phyloP scores from a whole-genome alignment of 495 filamentous ascomycete species.

The Hyaloscypha bicolor region DNA sequence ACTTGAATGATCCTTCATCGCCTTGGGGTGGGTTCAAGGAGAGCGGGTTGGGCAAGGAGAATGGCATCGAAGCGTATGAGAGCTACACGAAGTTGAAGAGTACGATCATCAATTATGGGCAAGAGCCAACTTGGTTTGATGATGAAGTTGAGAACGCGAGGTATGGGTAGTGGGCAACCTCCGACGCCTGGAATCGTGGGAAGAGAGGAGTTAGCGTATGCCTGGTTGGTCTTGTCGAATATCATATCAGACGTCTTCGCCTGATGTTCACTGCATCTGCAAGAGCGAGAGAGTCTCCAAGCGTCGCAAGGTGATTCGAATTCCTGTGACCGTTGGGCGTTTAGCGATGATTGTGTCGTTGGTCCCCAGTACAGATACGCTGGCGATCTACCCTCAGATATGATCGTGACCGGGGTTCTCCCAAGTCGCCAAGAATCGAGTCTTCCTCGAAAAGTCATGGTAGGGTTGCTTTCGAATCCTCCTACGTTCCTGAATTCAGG shows the following conservation, averaged over 20 bases:
- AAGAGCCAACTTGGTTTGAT: conserved; percentile 52
- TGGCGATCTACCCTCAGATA: no score
- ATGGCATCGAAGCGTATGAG: conserved; percentile 88
- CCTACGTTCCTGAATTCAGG: background rate
- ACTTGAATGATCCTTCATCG: conserved; percentile 64
- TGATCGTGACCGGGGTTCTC: no score
- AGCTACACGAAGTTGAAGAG: conserved; percentile 81
- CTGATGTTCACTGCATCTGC: background rate
- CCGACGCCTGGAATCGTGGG: background rate
- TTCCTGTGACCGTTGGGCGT: background rate
- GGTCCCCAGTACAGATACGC: background rate
- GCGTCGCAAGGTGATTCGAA: background rate
- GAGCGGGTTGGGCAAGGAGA: conserved; percentile 89
- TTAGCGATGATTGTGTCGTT: background rate
- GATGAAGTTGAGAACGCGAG: conserved; percentile 44
- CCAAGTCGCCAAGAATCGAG: no score
- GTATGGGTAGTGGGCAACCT: conserved; percentile 43
- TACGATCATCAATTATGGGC: conserved; percentile 59
- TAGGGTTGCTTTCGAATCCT: background rate
- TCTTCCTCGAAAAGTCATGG: background rate
- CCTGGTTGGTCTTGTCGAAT: background rate
- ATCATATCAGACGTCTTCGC: background rate
- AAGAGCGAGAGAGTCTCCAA: background rate
- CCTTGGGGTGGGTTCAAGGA: conserved; percentile 93
- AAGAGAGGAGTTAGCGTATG: background rate